Percentiles rank a stretch among this genome's conserved stretches.
These are phyloP conservation scores for Penicillium longicatenatum DNA, from an alignment of 495 filamentous ascomycete species.

Conservation along the genomic window DNA sequence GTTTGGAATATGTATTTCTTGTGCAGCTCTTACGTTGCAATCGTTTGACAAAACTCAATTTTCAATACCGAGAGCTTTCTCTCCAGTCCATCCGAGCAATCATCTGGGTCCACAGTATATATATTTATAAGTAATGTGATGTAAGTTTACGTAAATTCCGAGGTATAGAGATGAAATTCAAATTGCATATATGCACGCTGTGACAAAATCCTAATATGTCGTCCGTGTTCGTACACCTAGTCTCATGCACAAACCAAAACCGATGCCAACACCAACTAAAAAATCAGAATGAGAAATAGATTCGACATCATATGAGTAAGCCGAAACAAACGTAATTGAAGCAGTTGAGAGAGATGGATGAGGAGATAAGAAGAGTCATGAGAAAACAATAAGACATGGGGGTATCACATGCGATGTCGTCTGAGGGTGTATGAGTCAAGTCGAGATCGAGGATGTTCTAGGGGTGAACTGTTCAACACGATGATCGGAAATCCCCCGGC, in stretches of 20 bases:
- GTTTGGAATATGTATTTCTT: slow-evolving; percentile 16
- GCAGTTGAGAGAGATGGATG: neutral
- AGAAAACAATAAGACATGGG: slow-evolving; percentile 10
- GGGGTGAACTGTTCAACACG: slow-evolving; percentile 1
- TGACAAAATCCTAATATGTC: neutral
- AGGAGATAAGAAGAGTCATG: neutral
- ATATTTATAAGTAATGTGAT: neutral
- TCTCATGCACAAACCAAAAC: neutral
- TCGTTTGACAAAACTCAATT: neutral
- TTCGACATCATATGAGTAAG: slow-evolving; percentile 4
- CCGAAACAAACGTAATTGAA: neutral
- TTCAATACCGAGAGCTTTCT: neutral
- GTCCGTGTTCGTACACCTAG: slow-evolving; percentile 4
- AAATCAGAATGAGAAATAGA: slow-evolving; percentile 3
- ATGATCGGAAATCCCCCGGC: neutral
- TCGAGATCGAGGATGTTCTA: slow-evolving; percentile 25
- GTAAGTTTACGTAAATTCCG: neutral
- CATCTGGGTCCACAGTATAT: neutral
- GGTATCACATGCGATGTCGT: slow-evolving; percentile 39
- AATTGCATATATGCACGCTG: slow-evolving; percentile 5
- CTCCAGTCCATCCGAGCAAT: neutral
- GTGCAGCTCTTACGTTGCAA: slow-evolving; percentile 55
- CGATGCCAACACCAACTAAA: slow-evolving; percentile 6
- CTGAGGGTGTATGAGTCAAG: slow-evolving; percentile 19
- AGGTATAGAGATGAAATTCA: neutral